Base-by-base conservation (phyloP, 2,329 filamentous ascomycete genomes). In the Macroventuria anomochaeta region DNA sequence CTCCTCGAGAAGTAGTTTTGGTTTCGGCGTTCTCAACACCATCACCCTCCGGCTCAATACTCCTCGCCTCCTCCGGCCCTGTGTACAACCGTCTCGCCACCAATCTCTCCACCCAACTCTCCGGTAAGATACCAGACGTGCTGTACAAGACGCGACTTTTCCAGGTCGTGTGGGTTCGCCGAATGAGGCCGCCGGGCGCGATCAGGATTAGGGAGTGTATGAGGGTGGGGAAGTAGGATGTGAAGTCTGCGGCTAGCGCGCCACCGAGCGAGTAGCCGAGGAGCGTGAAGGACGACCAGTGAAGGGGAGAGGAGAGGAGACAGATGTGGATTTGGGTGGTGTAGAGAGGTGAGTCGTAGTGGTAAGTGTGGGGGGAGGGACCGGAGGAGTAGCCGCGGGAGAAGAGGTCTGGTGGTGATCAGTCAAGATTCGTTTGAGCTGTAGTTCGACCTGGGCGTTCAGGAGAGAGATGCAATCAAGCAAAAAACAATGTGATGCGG, bases 191-290 rank as follows among this genome's bases (percentile, higher is more conserved):
- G 0, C 87, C 82, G 0, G 93, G 91, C 0, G 91, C 91, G 34
- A 97, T 82, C 5, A 96, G 82, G 10, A 95, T 80, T 18, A 97
- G 79, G 8, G 82, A 84, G 11, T 82, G 81, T 12, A 96, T 81
- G 50, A 93, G 78, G 40, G 83, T 74, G 0, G 89, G 85, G 65
- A 91, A 90, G 67, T 85, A 85, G 1, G 83, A 81, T 1, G 89
- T 83, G 68, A 95, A 93, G 17, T 85, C 81, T 8, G 85, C 86
- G 1, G 84, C 82, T 33, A 96, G 83, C 12, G 88, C 89, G 29
- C 91, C 91, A 38, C 91, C 91, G 0, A 96, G 80, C 0, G 88
- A 92, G 72, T 95, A 96, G 2, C 91, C 91, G 3, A 92, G 76
- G 5, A 96, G 76, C 55, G 86, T 84, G 72, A 95, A 93, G 46